Evolutionary conservation across 2,329 filamentous ascomycete species (phyloP).

Genomic region (Emydomyces testavorans): DNA sequence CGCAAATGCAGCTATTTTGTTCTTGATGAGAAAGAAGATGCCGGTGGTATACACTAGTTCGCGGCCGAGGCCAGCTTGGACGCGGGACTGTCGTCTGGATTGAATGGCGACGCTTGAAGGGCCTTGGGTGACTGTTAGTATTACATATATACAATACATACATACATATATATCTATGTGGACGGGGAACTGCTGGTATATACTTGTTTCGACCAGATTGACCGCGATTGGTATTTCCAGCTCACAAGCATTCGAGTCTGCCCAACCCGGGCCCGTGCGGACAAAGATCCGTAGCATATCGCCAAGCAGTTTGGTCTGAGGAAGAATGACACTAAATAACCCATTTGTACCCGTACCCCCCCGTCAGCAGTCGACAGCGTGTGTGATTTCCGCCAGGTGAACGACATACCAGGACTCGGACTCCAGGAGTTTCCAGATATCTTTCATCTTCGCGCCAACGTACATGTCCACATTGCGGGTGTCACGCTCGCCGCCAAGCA

Average conservation of each 20-base stretch:
- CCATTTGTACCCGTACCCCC: too few relatives aligned
- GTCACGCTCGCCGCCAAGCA: not conserved
- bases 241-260: constrained; percentile 7
- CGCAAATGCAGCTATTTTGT: not conserved
- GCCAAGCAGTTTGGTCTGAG: not conserved
- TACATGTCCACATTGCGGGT: constrained; percentile 6
- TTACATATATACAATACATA: too few relatives aligned
- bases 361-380: too few relatives aligned
- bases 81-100: too few relatives aligned
- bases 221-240: constrained; percentile 1
- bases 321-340: constrained; percentile 3
- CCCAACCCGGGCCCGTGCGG: constrained; percentile 2
- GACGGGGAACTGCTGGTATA: not conserved
- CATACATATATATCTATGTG: too few relatives aligned
- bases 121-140: too few relatives aligned
- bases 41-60: not conserved
- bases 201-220: constrained; percentile 9
- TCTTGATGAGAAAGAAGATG: not conserved
- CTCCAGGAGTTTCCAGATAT: constrained; percentile 1
- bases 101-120: too few relatives aligned
- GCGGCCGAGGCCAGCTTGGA: not conserved
- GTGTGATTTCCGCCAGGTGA: too few relatives aligned
- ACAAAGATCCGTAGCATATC: constrained; percentile 8
- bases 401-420: constrained; percentile 1
- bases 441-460: not conserved